These are phyloP conservation scores for Neonectria hederae DNA, from an alignment of 2,329 filamentous ascomycete genomes.

Conservation along the genomic window DNA sequence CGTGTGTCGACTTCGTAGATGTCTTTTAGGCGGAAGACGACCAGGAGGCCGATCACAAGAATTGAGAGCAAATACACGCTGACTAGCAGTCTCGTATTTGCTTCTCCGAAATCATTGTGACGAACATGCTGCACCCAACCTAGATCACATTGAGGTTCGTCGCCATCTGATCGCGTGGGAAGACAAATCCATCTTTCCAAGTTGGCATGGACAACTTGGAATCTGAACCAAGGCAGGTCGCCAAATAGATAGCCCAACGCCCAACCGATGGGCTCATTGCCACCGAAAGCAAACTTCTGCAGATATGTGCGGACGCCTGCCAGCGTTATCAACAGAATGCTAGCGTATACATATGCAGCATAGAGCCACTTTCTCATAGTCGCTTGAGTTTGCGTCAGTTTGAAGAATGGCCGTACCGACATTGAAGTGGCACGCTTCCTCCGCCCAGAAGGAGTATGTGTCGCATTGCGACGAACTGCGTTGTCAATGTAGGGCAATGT, in stretches of 20 bases:
- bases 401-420: slow-evolving; percentile 77
- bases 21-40: slow-evolving; percentile 78
- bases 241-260: slow-evolving; percentile 89
- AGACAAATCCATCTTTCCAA: slow-evolving; percentile 81
- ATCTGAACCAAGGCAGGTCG: slow-evolving; percentile 76
- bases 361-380: slow-evolving; percentile 83
- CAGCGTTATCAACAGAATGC: slow-evolving; percentile 73
- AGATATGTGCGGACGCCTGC: slow-evolving; percentile 78
- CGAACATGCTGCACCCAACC: slow-evolving; percentile 75
- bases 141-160: slow-evolving; percentile 53
- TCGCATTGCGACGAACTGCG: slow-evolving; percentile 51
- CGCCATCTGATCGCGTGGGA: slow-evolving; percentile 55
- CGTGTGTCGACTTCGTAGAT: slow-evolving; percentile 93
- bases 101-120: slow-evolving; percentile 71
- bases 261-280: slow-evolving; percentile 89
- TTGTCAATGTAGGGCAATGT: slow-evolving; percentile 60
- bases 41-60: slow-evolving; percentile 74
- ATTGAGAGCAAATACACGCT: slow-evolving; percentile 77
- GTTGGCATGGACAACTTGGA: slow-evolving; percentile 73
- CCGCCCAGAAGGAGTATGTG: slow-evolving; percentile 70
- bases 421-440: slow-evolving; percentile 72
- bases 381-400: slow-evolving; percentile 83
- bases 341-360: slow-evolving; percentile 78
- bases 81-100: slow-evolving; percentile 83
- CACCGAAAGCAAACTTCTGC: slow-evolving; percentile 70